phyloP scores from a whole-genome alignment of 306 rosid species.

The Benincasa hispida region DNA sequence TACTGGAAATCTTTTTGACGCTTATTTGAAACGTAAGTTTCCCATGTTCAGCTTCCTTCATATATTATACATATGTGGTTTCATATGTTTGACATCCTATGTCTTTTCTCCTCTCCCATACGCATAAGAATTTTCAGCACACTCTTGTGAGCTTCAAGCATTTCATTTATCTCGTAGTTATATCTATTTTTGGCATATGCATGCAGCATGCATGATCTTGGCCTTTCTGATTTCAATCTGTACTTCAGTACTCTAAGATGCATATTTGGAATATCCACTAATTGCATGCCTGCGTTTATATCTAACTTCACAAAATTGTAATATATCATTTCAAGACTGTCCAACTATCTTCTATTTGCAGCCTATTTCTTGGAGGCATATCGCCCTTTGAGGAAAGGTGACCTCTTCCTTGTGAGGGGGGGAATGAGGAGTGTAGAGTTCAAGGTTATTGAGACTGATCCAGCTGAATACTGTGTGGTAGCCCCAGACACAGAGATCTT shows the following conservation, averaged over 20 bases:
- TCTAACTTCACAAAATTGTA: not conserved
- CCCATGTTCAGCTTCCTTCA: not conserved
- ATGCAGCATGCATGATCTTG: constrained; percentile 6
- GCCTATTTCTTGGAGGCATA: constrained; percentile 93
- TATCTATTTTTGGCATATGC: not conserved
- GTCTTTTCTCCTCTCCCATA: not conserved
- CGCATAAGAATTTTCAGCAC: not conserved
- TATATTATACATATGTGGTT: not conserved
- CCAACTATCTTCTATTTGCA: constrained; percentile 20
- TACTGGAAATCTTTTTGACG: constrained; percentile 76
- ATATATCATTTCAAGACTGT: not conserved
- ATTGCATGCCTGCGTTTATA: not conserved
- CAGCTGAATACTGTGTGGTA: constrained; percentile 86
- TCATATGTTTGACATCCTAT: not conserved
- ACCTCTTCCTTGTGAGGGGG: constrained; percentile 90
- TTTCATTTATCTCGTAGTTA: not conserved
- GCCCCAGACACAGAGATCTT: constrained; percentile 97
- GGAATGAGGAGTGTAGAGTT: constrained; percentile 98
- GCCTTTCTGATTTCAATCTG: not conserved
- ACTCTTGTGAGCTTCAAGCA: not conserved
- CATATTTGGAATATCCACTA: not conserved
- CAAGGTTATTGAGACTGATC: constrained; percentile 94
- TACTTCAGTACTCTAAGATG: not conserved
- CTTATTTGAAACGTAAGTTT: constrained; percentile 76
- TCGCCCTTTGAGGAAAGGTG: constrained; percentile 92